A percentile compares a stretch with the other conserved stretches of the same genome.
Evolutionary conservation across 2,329 filamentous ascomycete species (phyloP).

Genomic region (Penicillium sp.): DNA sequence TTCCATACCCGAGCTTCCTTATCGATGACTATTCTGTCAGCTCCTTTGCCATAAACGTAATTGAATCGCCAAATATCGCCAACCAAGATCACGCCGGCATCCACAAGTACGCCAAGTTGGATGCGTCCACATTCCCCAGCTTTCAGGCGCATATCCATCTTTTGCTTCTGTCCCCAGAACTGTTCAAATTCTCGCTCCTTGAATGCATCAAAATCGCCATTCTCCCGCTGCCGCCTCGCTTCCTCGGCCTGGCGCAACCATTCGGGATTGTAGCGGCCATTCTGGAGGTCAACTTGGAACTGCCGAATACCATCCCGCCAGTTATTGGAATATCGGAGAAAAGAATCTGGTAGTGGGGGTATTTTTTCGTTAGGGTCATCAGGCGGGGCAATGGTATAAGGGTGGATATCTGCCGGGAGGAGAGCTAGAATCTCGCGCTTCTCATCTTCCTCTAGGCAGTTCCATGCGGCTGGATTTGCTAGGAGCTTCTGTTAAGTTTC

Average conservation of each 20-base stretch:
- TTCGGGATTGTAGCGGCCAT: slow-evolving; percentile 55
- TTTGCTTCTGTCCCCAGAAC: slow-evolving; percentile 58
- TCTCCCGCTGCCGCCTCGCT: slow-evolving; percentile 52
- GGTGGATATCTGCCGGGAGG: slow-evolving; percentile 45
- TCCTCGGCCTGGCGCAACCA: slow-evolving; percentile 56
- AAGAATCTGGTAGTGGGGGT: slow-evolving; percentile 39
- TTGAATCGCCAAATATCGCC: slow-evolving; percentile 45
- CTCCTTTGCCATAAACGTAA: slow-evolving; percentile 28
- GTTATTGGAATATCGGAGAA: slow-evolving; percentile 46
- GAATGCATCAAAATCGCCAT: slow-evolving; percentile 57
- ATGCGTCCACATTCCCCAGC: slow-evolving; percentile 45
- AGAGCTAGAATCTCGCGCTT: slow-evolving; percentile 41
- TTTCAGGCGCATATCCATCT: slow-evolving; percentile 29
- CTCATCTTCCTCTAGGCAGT: slow-evolving; percentile 41
- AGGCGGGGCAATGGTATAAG: slow-evolving; percentile 26
- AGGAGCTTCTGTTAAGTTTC: slow-evolving; percentile 38
- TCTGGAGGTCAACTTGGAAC: slow-evolving; percentile 55
- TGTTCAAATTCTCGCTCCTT: slow-evolving; percentile 55
- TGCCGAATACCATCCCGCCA: slow-evolving; percentile 54
- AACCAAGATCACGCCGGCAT: slow-evolving; percentile 34
- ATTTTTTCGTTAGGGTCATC: slow-evolving; percentile 35
- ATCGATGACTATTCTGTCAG: slow-evolving; percentile 35
- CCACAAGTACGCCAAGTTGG: slow-evolving; percentile 38
- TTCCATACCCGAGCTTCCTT: slow-evolving; percentile 43
- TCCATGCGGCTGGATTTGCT: slow-evolving; percentile 41